Base-by-base conservation (phyloP, 345 rosid species). In the Melastoma malabathricum region DNA sequence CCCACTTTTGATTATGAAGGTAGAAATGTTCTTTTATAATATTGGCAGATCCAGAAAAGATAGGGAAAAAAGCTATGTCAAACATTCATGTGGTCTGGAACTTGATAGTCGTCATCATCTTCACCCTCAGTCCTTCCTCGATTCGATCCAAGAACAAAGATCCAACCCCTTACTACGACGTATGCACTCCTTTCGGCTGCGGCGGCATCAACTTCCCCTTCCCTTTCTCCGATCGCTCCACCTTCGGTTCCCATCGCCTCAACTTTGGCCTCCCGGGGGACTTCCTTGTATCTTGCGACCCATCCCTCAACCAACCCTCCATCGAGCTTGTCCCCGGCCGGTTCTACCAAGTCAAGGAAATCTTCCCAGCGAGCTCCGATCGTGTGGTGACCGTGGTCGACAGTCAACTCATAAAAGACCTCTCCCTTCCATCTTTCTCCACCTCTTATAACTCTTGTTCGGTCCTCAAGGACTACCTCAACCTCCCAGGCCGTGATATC, bases 131-230 rank as follows among this genome's bases (percentile, higher is more conserved):
- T 5, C 41, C 41, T 34, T 34, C 41, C 41, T 34, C 41, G 12
- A 12, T 34, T 34, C 10, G 9, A 9, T 34, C 41, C 12, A 34
- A 34, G 12, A 34, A 6, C 12, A 9, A 34, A 9, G 41, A 34
- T 34, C 12, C 12, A 9, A 9, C 41, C 9, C 41, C 41, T 34
- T 44, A 54, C 54, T 17, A 64, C 20, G 50, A 50, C 2, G 43
- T 39, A 2, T 74, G 79, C 49, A 10, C 41, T 1, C 71, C 69
- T 2, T 61, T 66, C 59, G 3, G 3, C 0, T 73, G 78, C 17
- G 75, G 70, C 20, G 47, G 47, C 61, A 47, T 74, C 47, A 61
- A 1, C 31, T 67, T 67, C 61, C 6, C 68, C 56, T 75, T 71
- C 64, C 76, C 76, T 13, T 68, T 71, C 60, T 63, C 61, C 15